Base-by-base conservation (phyloP, 768 basidiomycete genomes). In the Trametes cingulata region DNA sequence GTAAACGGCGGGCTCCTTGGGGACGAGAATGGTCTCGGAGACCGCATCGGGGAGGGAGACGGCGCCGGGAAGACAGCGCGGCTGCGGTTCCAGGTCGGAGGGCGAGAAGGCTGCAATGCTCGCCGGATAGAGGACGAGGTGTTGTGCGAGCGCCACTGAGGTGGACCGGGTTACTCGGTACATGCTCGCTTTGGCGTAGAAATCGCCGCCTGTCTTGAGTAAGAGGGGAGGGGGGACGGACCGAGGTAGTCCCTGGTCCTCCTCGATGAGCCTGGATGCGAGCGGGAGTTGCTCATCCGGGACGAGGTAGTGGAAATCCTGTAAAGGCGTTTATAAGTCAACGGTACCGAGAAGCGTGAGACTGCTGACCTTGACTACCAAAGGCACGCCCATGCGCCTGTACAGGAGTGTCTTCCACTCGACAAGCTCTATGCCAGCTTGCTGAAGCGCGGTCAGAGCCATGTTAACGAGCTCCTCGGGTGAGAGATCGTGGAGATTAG, bases 1-100 rank as follows among this genome's bases (percentile, higher is more conserved):
- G 50, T 73, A 77, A 6, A 74, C 68, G n/a, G 73, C 72, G 13
- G 69, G 47, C 25, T 65, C 71, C 25, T 63, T 55, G 43, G 74
- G 74, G 7, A 73, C 65, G 40, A 68, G 69, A 25, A 74, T 24
- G 6, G 43, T 48, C 10, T n/a, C 19, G 55, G 56, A 62, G 9
- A 47, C 47, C 1, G 61, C 45, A 1, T 27, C 1, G 8, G 36
- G 9, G 6, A 43, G 46, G 19, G 51, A 46, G 6, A n/a, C n/a
- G n/a, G n/a, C n/a, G 52, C 41, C 19, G 37, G 15, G n/a, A n/a
- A n/a, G n/a, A n/a, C n/a, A n/a, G 51, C 56, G 61, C 6, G 61
- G 56, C 6, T 47, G 7, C 17, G 43, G 37, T 12, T 29, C 5
- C 15, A 62, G 61, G 12, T 52, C 61, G 6, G 47, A 3, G 3